Conservation (phyloP, 2,329 filamentous ascomycete species). For the Phaeoacremonium minimum region DNA sequence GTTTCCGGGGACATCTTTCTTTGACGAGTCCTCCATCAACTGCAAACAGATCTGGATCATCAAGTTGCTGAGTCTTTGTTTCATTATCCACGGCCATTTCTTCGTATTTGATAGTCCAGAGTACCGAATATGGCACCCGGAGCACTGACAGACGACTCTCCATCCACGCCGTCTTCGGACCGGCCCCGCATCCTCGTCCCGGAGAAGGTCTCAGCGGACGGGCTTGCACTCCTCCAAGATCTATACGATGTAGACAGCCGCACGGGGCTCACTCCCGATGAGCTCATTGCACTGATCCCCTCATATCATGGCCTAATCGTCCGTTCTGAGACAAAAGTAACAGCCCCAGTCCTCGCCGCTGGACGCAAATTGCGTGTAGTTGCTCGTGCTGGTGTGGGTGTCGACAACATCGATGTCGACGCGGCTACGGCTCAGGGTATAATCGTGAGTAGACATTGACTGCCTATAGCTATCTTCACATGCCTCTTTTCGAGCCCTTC, state of each 20-base stretch:
- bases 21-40: no score
- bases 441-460: no score
- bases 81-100: no score
- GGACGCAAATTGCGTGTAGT: constrained; percentile 71
- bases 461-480: no score
- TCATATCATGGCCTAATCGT: constrained; percentile 74
- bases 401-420: constrained; percentile 76
- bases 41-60: no score
- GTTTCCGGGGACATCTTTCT: no score
- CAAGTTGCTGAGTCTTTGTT: no score
- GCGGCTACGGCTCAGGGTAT: constrained; percentile 70
- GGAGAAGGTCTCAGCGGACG: constrained; percentile 77
- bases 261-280: constrained; percentile 55
- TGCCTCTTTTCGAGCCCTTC: no score
- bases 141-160: no score
- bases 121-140: no score
- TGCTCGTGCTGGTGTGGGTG: constrained; percentile 74
- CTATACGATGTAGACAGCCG: constrained; percentile 68
- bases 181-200: constrained; percentile 60
- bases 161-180: background rate
- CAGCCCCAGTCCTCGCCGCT: constrained; percentile 59
- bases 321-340: constrained; percentile 79
- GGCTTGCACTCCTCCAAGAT: constrained; percentile 62
- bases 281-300: constrained; percentile 64
- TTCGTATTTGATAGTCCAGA: no score